A percentile compares a stretch with the other conserved stretches of the same genome.
Evolutionary conservation across 2,329 filamentous ascomycete species (phyloP).

Genomic region (Cytospora piceae): DNA sequence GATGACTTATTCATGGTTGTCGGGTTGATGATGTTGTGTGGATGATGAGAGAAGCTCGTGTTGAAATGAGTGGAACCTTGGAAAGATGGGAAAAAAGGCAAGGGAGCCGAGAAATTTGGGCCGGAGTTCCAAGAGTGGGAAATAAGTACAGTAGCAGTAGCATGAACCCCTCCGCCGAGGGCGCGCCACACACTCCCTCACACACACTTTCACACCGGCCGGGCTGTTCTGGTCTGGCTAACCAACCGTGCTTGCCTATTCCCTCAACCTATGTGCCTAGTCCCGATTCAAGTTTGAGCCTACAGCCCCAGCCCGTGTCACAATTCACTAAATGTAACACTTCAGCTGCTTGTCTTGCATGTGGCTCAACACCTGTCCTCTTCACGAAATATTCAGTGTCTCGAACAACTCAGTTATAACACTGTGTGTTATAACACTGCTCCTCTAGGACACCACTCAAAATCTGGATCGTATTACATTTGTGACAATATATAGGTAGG

Average conservation of each 20-base stretch:
- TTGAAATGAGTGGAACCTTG: constrained; percentile 14
- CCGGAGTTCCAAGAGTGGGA: constrained; percentile 19
- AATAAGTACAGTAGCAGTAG: constrained; percentile 22
- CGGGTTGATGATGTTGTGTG: constrained; percentile 9
- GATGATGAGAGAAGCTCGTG: constrained; percentile 7
- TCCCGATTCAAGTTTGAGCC: constrained; percentile 16
- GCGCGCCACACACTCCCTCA: constrained; percentile 8
- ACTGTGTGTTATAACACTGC: no score
- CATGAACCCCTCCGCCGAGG: constrained; percentile 17
- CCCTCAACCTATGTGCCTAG: constrained; percentile 14
- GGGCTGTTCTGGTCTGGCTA: constrained; percentile 8
- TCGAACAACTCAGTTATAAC: neutral
- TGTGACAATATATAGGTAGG: neutral
- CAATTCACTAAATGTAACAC: constrained; percentile 22
- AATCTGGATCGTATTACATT: neutral
- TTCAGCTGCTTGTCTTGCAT: constrained; percentile 25
- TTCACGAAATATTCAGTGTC: neutral
- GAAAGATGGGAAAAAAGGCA: constrained; percentile 21
- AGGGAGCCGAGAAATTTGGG: constrained; percentile 27
- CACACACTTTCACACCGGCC: neutral
- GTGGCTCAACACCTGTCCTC: constrained; percentile 13
- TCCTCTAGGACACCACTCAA: neutral
- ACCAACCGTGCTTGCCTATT: constrained; percentile 11
- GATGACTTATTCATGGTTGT: neutral
- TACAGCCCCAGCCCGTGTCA: constrained; percentile 14